Conservation (phyloP, 768 basidiomycete species). For the Ephemerocybe angulata region DNA sequence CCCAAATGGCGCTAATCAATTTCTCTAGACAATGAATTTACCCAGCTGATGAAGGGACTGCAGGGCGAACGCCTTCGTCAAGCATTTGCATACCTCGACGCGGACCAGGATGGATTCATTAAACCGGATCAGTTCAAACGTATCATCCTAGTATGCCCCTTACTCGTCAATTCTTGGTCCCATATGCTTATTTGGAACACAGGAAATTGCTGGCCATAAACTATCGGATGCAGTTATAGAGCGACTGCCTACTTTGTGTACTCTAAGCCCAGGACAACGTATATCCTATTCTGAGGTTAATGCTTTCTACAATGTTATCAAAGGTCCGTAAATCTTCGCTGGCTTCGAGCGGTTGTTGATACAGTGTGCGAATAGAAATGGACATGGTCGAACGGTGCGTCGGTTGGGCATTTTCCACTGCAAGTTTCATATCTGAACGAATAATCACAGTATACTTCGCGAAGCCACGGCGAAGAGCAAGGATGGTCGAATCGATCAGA, state of each 20-base stretch:
- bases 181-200: no score
- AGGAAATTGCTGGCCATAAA: slow-evolving; percentile 98
- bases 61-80: slow-evolving; percentile 97
- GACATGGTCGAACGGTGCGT: slow-evolving; percentile 88
- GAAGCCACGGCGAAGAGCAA: slow-evolving; percentile 88
- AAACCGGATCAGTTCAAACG: slow-evolving; percentile 89
- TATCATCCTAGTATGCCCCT: slow-evolving; percentile 91
- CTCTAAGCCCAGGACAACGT: slow-evolving; percentile 80
- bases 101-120: slow-evolving; percentile 91
- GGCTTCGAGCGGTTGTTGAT: slow-evolving; percentile 4
- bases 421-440: neutral
- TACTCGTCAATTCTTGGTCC: no score
- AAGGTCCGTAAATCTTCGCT: slow-evolving; percentile 49
- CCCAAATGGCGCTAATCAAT: slow-evolving; percentile 5
- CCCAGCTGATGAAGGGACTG: slow-evolving; percentile 96
- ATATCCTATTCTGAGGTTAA: slow-evolving; percentile 96
- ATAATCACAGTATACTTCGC: slow-evolving; percentile 63
- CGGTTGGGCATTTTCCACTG: neutral
- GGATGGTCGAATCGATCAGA: slow-evolving; percentile 92
- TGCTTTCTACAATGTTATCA: slow-evolving; percentile 95
- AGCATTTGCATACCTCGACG: slow-evolving; percentile 89
- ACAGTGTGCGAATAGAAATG: slow-evolving; percentile 60
- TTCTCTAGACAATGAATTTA: slow-evolving; percentile 85
- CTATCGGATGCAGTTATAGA: slow-evolving; percentile 92
- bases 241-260: slow-evolving; percentile 86